Base-by-base conservation (phyloP, 192 early-diverging fungal genomes). In the Podila epigama region DNA sequence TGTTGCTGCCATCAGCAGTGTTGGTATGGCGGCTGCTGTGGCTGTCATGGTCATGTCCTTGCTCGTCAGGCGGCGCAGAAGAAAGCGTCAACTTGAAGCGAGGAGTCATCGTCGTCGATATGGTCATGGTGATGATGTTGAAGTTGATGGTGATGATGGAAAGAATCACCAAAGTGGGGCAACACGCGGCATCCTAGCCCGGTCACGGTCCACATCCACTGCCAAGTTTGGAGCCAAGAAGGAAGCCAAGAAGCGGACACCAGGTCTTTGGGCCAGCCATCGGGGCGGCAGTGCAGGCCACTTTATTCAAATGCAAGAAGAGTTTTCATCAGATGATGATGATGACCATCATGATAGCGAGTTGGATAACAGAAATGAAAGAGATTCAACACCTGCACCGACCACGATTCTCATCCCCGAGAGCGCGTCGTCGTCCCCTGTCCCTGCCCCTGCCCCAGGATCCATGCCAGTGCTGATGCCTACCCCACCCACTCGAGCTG, bases 241-340 rank as follows among this genome's bases (percentile, higher is more conserved):
- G 48, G 70, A 72, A n/a, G 27, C 50, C 15, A 72, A 67, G 51
- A 39, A 41, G 15, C 32, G 41, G 18, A 57, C 58, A 10, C 8
- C 62, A 18, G 35, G 22, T 10, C 64, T 48, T 5, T 48, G 44
- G 16, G 44, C n/a, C 22, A 20, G 42, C 11, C 44, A 22, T 18
- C 44, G 25, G 8, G 44, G 44, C 44, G 25, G 59, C 25, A 34
- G 51, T 1, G 54, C 66, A 9, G 66, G 73, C 0, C 51, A 68
- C 15, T 77, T 77, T 56, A 62, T 68, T 37, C 25, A 68, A 51
- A 77, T 77, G 65, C 66, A 77, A 15, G 70, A 75, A 7, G 34
- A n/a, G n/a, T n/a, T n/a, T 15, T 48, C 44, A 22, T 48, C 44
- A 8, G 44, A 48, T 2, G 52, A 54, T 5, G 52, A 54, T 6